Evolutionary conservation across 176 grass and related monocot genomes (phyloP).

Genomic region (Paspalum notatum): DNA sequence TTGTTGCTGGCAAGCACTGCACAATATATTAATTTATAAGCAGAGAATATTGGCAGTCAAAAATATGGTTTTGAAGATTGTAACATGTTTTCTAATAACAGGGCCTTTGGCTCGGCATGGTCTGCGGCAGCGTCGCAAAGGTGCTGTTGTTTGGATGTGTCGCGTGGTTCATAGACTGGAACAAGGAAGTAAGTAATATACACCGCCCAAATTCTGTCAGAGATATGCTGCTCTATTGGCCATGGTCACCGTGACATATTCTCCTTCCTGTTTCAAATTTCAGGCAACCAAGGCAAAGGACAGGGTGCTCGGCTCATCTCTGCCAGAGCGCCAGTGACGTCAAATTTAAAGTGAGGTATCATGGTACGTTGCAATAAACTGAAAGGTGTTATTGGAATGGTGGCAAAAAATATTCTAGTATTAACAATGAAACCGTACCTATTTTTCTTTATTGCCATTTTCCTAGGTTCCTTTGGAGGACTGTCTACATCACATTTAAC

Average conservation of each 20-base stretch:
- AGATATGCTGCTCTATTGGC: background rate
- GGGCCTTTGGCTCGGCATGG: constrained; percentile 32
- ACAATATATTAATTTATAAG: too few species aligned
- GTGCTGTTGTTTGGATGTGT: constrained; percentile 16
- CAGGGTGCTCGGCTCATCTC: constrained; percentile 52
- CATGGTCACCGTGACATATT: background rate
- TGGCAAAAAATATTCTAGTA: too few species aligned
- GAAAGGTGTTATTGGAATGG: too few species aligned
- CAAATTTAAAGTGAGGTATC: background rate
- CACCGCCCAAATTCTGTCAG: background rate
- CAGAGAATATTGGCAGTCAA: too few species aligned
- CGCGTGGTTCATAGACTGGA: constrained; percentile 28
- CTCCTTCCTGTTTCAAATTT: background rate
- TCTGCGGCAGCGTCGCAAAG: constrained; percentile 38
- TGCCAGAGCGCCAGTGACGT: constrained; percentile 30
- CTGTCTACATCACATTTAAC: too few species aligned
- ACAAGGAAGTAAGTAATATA: background rate
- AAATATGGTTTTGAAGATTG: too few species aligned
- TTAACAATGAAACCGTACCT: too few species aligned
- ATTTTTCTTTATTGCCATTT: too few species aligned
- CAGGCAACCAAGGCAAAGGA: constrained; percentile 38
- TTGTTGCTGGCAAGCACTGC: too few species aligned
- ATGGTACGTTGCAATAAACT: background rate
- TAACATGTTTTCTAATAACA: background rate
- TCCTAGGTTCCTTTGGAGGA: too few species aligned